A percentile compares a stretch with the other conserved stretches of the same genome.
These are phyloP conservation scores for Lycium barbarum DNA, from an alignment of 257 asterid genomes.

Conservation along the genomic window DNA sequence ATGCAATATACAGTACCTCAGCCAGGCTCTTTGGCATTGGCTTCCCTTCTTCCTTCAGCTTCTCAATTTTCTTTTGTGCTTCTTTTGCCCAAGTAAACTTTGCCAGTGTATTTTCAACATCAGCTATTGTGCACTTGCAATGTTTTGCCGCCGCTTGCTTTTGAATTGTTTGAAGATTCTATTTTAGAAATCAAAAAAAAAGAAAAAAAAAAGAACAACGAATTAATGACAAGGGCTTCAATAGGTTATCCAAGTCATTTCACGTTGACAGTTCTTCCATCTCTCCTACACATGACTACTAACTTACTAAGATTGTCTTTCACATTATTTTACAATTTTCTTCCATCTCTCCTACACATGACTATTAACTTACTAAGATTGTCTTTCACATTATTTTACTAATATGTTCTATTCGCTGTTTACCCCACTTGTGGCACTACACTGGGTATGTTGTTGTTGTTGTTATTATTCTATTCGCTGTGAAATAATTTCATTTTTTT, in stretches of 20 bases:
- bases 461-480: not conserved
- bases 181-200: slow-evolving; percentile 28
- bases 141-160: slow-evolving; percentile 77
- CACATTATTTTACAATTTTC: not conserved
- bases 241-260: not conserved
- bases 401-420: not conserved
- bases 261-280: not conserved
- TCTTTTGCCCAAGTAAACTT: slow-evolving; percentile 91
- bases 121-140: slow-evolving; percentile 76
- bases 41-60: slow-evolving; percentile 80
- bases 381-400: not conserved
- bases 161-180: slow-evolving; percentile 67
- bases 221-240: not conserved
- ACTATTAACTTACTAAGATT: not conserved
- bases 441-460: too few species aligned
- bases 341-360: not conserved
- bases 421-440: too few species aligned
- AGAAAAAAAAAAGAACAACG: slow-evolving; percentile 11
- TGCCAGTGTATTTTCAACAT: slow-evolving; percentile 71
- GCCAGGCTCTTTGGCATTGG: slow-evolving; percentile 85
- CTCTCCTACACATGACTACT: slow-evolving; percentile 2
- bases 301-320: not conserved
- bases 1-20: slow-evolving; percentile 60
- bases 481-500: not conserved
- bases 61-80: slow-evolving; percentile 73